Base-by-base conservation (phyloP, 1,284 basidiomycete genomes). In the Ceratobasidium sp. region DNA sequence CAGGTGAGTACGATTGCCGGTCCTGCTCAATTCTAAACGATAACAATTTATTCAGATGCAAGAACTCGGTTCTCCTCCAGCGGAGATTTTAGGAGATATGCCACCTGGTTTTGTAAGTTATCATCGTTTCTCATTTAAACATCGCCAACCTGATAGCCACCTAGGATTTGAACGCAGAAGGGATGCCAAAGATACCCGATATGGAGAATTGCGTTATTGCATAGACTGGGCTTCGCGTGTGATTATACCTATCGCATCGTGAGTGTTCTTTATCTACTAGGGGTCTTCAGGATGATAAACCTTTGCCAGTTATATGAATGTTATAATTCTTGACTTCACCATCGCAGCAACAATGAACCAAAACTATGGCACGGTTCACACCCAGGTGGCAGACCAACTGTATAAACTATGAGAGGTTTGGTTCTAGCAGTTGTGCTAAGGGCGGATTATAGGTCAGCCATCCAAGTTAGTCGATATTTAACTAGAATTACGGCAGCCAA, bases 51-150 rank as follows among this genome's bases (percentile, higher is more conserved):
- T 54, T 3, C 79, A 95, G 92, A 89, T 97, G 88, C 94, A 96
- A 86, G 86, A 86, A 39, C 86, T 91, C 75, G 96, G 97, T 1
- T 89, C 93, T 13, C 96, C 96, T 0, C 96, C 96, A 0, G 83
- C 89, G 64, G 94, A 96, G 80, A 89, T 98, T 72, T 94, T 98
- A 89, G 97, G 96, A 1, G 90, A 93, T 4, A 86, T 98, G 78
- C 96, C 96, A 0, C 88, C 94, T 3, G 94, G 92, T 24, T 84
- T 93, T 68, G 88, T 83, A 77, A 80, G 83, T 80, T 24, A 0
- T 31, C 24, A 9, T 53, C 53, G 27, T 37, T 43, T 11, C 5
- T 39, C 46, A 51, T 31, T 31, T 24, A 13, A 13, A 37, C 11
- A n/a, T 27, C n/a, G n/a, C 24, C 11, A 72, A 0, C n/a, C 19